Percentiles rank a stretch among this genome's conserved stretches.
Evolutionary conservation across 2,329 filamentous ascomycete species (phyloP).

Genomic region (Immersiporthe knoxdaviesiana): DNA sequence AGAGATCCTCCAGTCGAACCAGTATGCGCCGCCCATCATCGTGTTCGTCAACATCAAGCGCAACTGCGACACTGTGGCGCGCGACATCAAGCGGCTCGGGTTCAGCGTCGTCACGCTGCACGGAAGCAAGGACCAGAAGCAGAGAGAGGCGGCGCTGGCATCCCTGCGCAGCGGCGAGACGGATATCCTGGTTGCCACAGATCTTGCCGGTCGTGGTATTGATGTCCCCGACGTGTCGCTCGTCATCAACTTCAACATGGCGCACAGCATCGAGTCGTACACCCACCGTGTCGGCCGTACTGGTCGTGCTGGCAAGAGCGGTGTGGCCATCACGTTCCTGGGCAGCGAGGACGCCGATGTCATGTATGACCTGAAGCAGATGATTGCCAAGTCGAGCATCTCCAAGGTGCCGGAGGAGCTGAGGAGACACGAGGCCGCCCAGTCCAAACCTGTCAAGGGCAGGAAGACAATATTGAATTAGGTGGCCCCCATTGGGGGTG

Average conservation of each 20-base stretch:
- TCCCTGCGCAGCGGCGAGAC: constrained; percentile 80
- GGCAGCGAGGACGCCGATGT: constrained; percentile 88
- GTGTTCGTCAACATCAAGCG: constrained; percentile 99
- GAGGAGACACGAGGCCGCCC: constrained; percentile 85
- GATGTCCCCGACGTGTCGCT: constrained; percentile 93
- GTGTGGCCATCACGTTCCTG: constrained; percentile 94
- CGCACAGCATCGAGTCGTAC: constrained; percentile 87
- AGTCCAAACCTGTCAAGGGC: constrained; percentile 69
- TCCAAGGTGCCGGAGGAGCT: constrained; percentile 91
- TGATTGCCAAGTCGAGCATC: constrained; percentile 87
- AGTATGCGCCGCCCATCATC: constrained; percentile 89
- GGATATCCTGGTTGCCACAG: constrained; percentile 91
- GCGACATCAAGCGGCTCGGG: constrained; percentile 93
- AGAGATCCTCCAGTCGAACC: constrained; percentile 80
- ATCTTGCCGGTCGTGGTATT: constrained; percentile 95
- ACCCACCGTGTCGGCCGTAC: constrained; percentile 97
- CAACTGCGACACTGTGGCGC: constrained; percentile 93
- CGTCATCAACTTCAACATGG: constrained; percentile 99
- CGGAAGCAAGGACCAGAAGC: constrained; percentile 95
- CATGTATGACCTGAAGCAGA: constrained; percentile 93
- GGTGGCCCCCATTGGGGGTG: background rate
- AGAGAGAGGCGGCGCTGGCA: constrained; percentile 88
- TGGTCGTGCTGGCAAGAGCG: constrained; percentile 94
- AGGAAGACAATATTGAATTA: constrained; percentile 32
- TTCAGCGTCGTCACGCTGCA: constrained; percentile 89